These are phyloP conservation scores for Psidium friedrichsthalianum DNA, from an alignment of 345 rosid species.

Conservation along the genomic window DNA sequence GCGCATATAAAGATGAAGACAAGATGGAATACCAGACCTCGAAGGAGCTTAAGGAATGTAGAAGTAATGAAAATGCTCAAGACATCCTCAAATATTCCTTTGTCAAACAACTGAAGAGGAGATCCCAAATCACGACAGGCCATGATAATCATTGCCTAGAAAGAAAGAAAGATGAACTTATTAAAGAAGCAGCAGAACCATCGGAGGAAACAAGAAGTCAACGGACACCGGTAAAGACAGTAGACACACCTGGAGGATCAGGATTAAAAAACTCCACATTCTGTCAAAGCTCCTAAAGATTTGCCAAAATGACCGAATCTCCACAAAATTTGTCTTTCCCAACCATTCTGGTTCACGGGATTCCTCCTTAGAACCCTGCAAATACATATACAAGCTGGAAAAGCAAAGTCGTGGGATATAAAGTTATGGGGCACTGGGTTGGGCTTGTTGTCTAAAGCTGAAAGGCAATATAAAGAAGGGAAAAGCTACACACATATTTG, in stretches of 20 bases:
- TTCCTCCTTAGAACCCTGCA: slow-evolving; percentile 38
- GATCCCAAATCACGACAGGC: slow-evolving; percentile 90
- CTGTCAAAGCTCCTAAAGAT: slow-evolving; percentile 94
- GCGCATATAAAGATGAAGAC: not conserved
- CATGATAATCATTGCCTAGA: slow-evolving; percentile 89
- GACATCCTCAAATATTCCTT: slow-evolving; percentile 67
- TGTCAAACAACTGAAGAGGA: slow-evolving; percentile 70
- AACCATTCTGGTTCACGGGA: slow-evolving; percentile 45
- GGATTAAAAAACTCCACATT: slow-evolving; percentile 89
- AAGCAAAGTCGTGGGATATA: not conserved
- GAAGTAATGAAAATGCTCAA: slow-evolving; percentile 92
- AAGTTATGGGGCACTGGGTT: not conserved
- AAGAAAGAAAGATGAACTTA: not conserved
- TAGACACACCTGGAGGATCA: slow-evolving; percentile 76
- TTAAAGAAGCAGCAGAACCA: not conserved
- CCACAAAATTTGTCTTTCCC: slow-evolving; percentile 89
- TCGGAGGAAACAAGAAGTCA: not conserved
- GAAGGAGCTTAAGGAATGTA: slow-evolving; percentile 62
- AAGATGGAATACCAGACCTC: slow-evolving; percentile 27
- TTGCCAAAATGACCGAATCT: slow-evolving; percentile 94
- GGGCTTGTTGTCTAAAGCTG: not conserved
- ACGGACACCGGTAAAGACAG: not conserved
- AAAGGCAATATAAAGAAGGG: not conserved
- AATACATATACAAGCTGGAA: slow-evolving; percentile 1
- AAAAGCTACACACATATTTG: not conserved